Evolutionary conservation across 192 early-diverging fungal species (phyloP), one percentile per base, ranked within the genome.

Genomic region (Rhizophagus clarus): DNA sequence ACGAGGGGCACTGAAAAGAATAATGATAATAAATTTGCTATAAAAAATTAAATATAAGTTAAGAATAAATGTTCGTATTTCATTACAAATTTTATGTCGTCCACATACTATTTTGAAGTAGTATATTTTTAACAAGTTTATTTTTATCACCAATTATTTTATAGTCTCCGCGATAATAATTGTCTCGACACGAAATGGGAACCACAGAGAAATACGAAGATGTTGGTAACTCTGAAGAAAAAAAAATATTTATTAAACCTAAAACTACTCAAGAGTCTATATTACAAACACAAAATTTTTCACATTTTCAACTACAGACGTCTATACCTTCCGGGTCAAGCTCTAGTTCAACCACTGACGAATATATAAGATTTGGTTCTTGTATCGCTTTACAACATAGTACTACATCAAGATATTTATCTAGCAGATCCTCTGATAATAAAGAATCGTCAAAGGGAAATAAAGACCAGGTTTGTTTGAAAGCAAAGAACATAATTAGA

Each of bases 371-470:
- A 80, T 82, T 85, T 49, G 87, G 87, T 64, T 83, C 82, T 56
- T 79, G 87, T 79, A 78, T 91, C 8, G 82, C 88, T 66, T 83
- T 91, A 17, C 90, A 91, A 83, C 90, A 91, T 77, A 84, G 83
- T 74, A 85, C 83, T 72, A 89, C 89, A 0, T 88, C 87, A 15
- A 86, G 88, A 34, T 88, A 82, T 81, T 77, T 91, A 80, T 85
- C 88, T 10, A 80, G 84, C 74, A 78, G 80, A 28, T 28, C 17
- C 0, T 2, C 10, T 22, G n/a, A 15, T 17, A 34, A 32, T 68
- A 68, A 17, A 8, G 29, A 68, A 32, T 29, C 15, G 20, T 28
- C 66, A 34, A 34, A 28, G 4, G 29, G 66, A 17, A 32, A 28
- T 32, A 28, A 20, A 14, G 20, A 32, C 11, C 66, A 68, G 34